Base-by-base conservation (phyloP, 306 rosid genomes). In the Dryas octopetala region DNA sequence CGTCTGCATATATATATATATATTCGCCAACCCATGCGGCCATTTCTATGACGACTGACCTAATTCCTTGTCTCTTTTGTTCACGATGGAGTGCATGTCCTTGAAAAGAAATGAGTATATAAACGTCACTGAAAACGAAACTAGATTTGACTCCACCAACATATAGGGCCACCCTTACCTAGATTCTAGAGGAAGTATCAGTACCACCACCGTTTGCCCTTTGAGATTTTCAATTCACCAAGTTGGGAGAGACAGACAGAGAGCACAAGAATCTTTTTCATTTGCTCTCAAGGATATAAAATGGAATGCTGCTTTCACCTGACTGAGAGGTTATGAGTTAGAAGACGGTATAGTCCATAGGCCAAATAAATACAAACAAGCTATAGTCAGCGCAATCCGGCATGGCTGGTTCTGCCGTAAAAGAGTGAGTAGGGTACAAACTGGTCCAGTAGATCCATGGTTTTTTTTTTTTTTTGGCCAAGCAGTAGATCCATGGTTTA, bases 31-130 rank as follows among this genome's bases (percentile, higher is more conserved):
- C 68, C 59, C 48, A 60, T 9, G 66, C 43, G 48, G 38, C 60
- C 45, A 64, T 62, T 17, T 71, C 46, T 5, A 47, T 45, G 19
- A 48, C 47, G 9, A 32, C 10, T 41, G 32, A 78, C 80, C 77
- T 78, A 74, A 63, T 63, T 64, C 53, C 78, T 70, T 82, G 80
- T 74, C 83, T 59, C 49, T 49, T 74, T 68, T 53, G 50, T 74
- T 44, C 66, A 62, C 66, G 63, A 52, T 43, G 45, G 61, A 53
- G 79, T 28, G 74, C 60, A 67, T 32, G 43, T 48, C 67, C 55
- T 52, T 28, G 50, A 43, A 51, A 40, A 9, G 32, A 17, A 45
- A 14, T 57, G 45, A 46, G 73, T 67, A 32, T 73, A 17, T 41
- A 17, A 49, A 2, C 19, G 13, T 12, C 32, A 43, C 58, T 59